Evolutionary conservation across 306 rosid species (phyloP).

Genomic region (Ormosia semicastrata): DNA sequence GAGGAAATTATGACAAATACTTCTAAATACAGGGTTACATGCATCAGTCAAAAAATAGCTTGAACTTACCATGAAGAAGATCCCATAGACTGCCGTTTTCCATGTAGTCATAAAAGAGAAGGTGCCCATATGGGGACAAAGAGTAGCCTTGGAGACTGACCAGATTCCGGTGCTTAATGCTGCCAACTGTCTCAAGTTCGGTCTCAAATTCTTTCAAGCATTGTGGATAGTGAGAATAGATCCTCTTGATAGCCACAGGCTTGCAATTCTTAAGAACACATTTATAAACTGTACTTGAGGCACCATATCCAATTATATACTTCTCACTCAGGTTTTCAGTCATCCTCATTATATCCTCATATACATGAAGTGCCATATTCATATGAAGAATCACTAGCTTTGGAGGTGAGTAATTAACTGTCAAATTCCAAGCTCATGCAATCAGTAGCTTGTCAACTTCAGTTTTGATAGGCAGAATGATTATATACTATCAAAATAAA

Average conservation of each 20-base stretch:
- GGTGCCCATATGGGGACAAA: conserved; percentile 80
- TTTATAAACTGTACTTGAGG: conserved; percentile 95
- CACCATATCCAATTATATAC: conserved; percentile 86
- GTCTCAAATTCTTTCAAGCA: conserved; percentile 83
- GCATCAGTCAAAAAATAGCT: neutral
- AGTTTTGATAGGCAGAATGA: neutral
- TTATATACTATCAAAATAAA: neutral
- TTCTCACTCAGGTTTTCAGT: conserved; percentile 89
- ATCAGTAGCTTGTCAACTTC: conserved; percentile 19
- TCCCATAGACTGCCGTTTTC: conserved; percentile 98
- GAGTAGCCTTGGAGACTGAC: conserved; percentile 95
- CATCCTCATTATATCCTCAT: conserved; percentile 95
- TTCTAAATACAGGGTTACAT: neutral
- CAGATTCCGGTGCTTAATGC: conserved; percentile 92
- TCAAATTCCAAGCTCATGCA: conserved; percentile 27
- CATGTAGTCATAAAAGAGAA: conserved; percentile 95
- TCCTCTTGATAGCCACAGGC: conserved; percentile 89
- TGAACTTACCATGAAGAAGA: conserved; percentile 76
- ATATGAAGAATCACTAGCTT: conserved; percentile 91
- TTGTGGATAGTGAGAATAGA: conserved; percentile 76
- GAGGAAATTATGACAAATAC: neutral
- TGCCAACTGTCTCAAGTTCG: conserved; percentile 83
- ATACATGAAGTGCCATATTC: conserved; percentile 96
- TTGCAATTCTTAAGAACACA: conserved; percentile 92
- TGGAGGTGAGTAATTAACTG: conserved; percentile 72